Evolutionary conservation across 1,284 basidiomycete species (phyloP), one percentile per base, ranked within the genome.

Genomic region (Tilletiopsis washingtonensis): DNA sequence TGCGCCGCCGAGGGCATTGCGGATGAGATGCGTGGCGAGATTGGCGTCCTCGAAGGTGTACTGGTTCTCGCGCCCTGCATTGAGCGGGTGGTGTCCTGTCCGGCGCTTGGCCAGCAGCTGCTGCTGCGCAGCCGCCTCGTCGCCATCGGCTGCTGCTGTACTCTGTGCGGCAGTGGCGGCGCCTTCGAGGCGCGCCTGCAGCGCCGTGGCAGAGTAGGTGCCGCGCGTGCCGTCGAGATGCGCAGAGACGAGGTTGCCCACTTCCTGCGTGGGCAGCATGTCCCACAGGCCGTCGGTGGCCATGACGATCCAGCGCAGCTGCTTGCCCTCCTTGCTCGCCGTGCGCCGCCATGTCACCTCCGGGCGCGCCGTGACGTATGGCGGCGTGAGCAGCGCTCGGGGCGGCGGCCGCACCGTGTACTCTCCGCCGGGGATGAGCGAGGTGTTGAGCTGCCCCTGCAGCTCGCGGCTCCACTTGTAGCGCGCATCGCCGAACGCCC

Each of bases 201-300:
- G 44, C 23, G 62, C 63, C 2, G 54, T 54, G 7, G 64, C 67
- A 6, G 49, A 54, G 32, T 71, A 56, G 24, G 54, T 56, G 12
- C 69, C 69, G 43, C 64, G 61, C 51, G 63, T 56, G 20, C 66
- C 66, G 1, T 61, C 64, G 5, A 72, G 54, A 41, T 72, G 69
- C n/a, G 67, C 68, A 3, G 69, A 68, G 6, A 72, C 76, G 20
- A 99, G 82, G 15, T 85, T 80, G 43, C 94, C 90, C 5, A 91
- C 89, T 64, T 98, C 91, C 70, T 91, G 84, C n/a, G 91, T 94
- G 55, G 86, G 85, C 49, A 98, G 79, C 61, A 86, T 79, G 75
- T 99, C 94, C 89, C 91, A 97, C 45, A 97, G 79, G 14, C 91
- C 91, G 67, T 94, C 91, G 0, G 90, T 93, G 1, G 90, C 91